Base-by-base conservation (phyloP, 345 rosid genomes). In the Excoecaria agallocha region DNA sequence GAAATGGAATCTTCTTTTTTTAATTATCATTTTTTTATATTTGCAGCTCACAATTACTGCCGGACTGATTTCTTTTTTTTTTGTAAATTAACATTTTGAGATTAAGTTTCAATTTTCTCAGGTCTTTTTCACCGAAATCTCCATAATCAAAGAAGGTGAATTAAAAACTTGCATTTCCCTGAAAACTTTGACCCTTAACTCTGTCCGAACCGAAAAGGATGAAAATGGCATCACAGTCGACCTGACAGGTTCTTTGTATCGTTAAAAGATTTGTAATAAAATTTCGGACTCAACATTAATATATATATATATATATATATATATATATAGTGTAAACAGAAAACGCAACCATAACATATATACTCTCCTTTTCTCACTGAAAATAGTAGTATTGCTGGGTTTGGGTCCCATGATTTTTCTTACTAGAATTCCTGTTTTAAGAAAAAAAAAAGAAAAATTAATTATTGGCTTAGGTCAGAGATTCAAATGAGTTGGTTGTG, bases 61-160 rank as follows among this genome's bases (percentile, higher is more conserved):
- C 2, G 30, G 30, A 30, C 30, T 30, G 30, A 30, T 30, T 30
- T 0, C 30, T 0, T 30, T 30, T 30, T 30, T 30, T 30, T 30
- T 30, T 30, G 30, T 30, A 30, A 30, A 30, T 30, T 30, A 30
- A 30, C 30, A n/a, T n/a, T n/a, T n/a, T n/a, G n/a, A n/a, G n/a
- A n/a, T n/a, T n/a, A n/a, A n/a, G n/a, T 30, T 30, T 30, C 2
- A 30, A 16, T 62, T 37, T 24, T 20, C 8, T 81, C 52, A 57
- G 49, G 87, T 86, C 86, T 30, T 82, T 80, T 74, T 84, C 87
- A 86, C 89, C 84, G 82, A 86, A 86, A 83, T 86, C 80, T 75
- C 35, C 56, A 68, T 66, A 79, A 81, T 76, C 71, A 75, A 75
- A 69, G 63, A 74, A 66, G 71, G 50, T 2, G 6, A 63, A 57